Percentiles rank a stretch among this genome's conserved stretches.
These are phyloP conservation scores for Eleusine indica DNA, from an alignment of 176 grass and related monocot genomes.

Conservation along the genomic window DNA sequence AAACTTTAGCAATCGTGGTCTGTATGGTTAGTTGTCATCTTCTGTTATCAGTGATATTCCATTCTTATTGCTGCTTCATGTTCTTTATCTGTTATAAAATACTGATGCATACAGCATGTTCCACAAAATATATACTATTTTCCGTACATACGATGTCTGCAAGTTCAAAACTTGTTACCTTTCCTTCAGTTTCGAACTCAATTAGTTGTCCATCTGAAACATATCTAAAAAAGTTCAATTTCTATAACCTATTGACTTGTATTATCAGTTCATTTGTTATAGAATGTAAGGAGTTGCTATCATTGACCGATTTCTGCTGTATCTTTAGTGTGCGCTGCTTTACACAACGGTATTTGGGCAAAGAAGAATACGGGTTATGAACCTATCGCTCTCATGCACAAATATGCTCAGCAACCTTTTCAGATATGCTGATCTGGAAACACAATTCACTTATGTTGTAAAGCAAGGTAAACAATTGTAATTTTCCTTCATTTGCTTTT, in stretches of 20 bases:
- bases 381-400: slow-evolving; percentile 77
- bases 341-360: slow-evolving; percentile 80
- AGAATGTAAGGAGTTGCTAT: background rate
- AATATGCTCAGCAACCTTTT: slow-evolving; percentile 74
- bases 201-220: background rate
- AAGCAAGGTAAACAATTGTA: slow-evolving; percentile 72
- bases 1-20: background rate
- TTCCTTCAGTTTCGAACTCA: slow-evolving; percentile 1
- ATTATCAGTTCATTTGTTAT: background rate
- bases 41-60: no score
- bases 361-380: slow-evolving; percentile 92
- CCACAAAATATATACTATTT: background rate
- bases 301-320: slow-evolving; percentile 28
- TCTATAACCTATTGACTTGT: background rate
- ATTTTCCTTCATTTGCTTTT: background rate
- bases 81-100: slow-evolving; percentile 1
- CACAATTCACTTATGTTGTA: slow-evolving; percentile 70
- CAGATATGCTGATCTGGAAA: slow-evolving; percentile 79
- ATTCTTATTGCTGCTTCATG: background rate
- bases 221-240: background rate
- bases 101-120: background rate
- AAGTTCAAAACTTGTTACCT: slow-evolving; percentile 14
- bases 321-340: slow-evolving; percentile 77
- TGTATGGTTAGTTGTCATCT: background rate
- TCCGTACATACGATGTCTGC: background rate